These are phyloP conservation scores for Nigrospora oryzae DNA, from an alignment of 2,329 filamentous ascomycete genomes.

Conservation along the genomic window DNA sequence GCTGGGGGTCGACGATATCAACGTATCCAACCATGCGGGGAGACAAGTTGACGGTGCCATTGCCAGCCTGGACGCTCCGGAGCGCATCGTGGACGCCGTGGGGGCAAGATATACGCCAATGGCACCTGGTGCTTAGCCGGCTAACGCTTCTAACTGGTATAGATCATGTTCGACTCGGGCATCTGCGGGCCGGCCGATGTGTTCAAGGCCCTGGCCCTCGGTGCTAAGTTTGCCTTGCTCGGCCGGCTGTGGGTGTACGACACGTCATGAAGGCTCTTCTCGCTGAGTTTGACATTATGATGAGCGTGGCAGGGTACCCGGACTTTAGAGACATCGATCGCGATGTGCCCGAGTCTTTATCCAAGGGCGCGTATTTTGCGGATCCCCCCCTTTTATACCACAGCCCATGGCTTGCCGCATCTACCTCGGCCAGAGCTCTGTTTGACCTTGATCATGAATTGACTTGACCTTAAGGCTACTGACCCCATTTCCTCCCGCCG, in stretches of 20 bases:
- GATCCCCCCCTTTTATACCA: conserved; percentile 1
- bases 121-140: not conserved
- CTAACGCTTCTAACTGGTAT: conserved; percentile 22
- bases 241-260: conserved; percentile 52
- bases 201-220: conserved; percentile 52
- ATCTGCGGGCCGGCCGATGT: conserved; percentile 48
- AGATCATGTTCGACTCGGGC: conserved; percentile 54
- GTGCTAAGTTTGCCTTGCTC: conserved; percentile 54
- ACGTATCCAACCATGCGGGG: conserved; percentile 51
- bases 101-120: conserved; percentile 21
- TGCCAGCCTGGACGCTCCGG: conserved; percentile 49
- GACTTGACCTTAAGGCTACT: not conserved
- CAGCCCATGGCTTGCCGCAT: too few species aligned
- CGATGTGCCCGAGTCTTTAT: conserved; percentile 29
- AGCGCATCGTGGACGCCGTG: conserved; percentile 42
- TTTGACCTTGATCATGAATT: not conserved
- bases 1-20: conserved; percentile 50
- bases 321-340: conserved; percentile 42
- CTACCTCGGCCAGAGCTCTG: too few species aligned
- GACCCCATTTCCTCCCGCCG: conserved; percentile 5
- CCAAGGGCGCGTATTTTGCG: conserved; percentile 27
- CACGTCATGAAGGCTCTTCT: conserved; percentile 55
- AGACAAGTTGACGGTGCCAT: conserved; percentile 53
- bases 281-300: conserved; percentile 53
- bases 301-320: conserved; percentile 49